A percentile compares a stretch with the other conserved stretches of the same genome.
Evolutionary conservation across 305 asterid genomes (phyloP).

Genomic region (Vinca major): DNA sequence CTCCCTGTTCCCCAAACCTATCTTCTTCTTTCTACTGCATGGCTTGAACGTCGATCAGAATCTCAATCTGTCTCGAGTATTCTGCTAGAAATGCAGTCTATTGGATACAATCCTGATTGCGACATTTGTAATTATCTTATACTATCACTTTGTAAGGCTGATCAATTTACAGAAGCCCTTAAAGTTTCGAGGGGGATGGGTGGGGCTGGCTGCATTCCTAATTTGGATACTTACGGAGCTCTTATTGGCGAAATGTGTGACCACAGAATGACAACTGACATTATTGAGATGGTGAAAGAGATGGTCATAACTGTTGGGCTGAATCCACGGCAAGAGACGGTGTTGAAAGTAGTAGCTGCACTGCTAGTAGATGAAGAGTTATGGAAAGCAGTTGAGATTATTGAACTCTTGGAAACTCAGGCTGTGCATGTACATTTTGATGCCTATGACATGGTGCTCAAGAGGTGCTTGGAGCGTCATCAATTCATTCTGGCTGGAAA

Average conservation of each 20-base stretch:
- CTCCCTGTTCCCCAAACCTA: slow-evolving; percentile 52
- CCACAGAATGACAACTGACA: slow-evolving; percentile 33
- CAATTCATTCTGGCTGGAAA: slow-evolving; percentile 55
- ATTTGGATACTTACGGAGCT: slow-evolving; percentile 56
- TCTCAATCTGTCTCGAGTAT: slow-evolving; percentile 27
- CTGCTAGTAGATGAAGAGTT: slow-evolving; percentile 53
- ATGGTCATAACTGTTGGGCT: slow-evolving; percentile 46
- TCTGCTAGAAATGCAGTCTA: slow-evolving; percentile 39
- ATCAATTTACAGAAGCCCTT: slow-evolving; percentile 40
- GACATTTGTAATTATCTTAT: slow-evolving; percentile 68
- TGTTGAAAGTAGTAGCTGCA: slow-evolving; percentile 42
- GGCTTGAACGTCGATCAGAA: slow-evolving; percentile 31
- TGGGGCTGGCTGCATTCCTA: slow-evolving; percentile 49
- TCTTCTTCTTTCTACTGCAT: slow-evolving; percentile 52
- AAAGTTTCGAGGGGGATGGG: slow-evolving; percentile 50
- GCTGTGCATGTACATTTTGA: slow-evolving; percentile 52
- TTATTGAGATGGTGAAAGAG: slow-evolving; percentile 41
- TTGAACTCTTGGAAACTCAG: slow-evolving; percentile 44
- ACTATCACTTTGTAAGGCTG: slow-evolving; percentile 58
- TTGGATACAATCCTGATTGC: slow-evolving; percentile 57
- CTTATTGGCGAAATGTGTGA: slow-evolving; percentile 44
- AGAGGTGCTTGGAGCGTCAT: slow-evolving; percentile 52
- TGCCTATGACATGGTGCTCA: slow-evolving; percentile 51
- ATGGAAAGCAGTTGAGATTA: slow-evolving; percentile 55
- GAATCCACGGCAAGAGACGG: slow-evolving; percentile 52